Evolutionary conservation across 106 monocot genomes (phyloP), one percentile per base, ranked within the genome.

Genomic region (Allium fistulosum): DNA sequence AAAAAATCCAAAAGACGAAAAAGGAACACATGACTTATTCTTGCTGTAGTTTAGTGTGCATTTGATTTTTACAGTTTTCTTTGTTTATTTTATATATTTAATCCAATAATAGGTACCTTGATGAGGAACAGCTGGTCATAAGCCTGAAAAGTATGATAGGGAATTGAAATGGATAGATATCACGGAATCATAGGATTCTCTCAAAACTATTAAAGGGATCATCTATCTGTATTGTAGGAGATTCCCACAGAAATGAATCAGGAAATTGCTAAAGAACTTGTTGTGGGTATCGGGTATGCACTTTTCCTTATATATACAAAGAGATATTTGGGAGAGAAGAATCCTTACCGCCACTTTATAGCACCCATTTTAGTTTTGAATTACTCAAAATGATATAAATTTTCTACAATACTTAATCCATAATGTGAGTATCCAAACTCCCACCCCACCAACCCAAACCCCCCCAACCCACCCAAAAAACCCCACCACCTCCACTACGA

Each of bases 151-250:
- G 74, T 66, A 74, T 64, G 81, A 88, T 9, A 51, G 49, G 16
- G 85, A 88, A 9, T 58, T 96, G 73, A 86, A 80, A 75, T 96
- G 95, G 95, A 91, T 91, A 57, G 95, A 91, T 79, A 15, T 86
- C 46, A 67, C 68, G 77, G 95, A 96, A 84, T 84, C 83, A n/a
- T 96, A 91, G 95, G 74, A 68, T n/a, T 85, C 96, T 28, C 88
- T 96, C 50, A 80, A 78, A 86, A 53, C 80, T 96, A 60, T 61
- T 92, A 65, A 96, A 91, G 74, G 96, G 96, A 68, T 88, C 88
- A 22, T 88, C 91, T 48, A 75, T 96, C 12, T 86, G 82, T 67
- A 67, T 92, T 62, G 68, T 96, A 64, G 96, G 96, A 72, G 74
- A 92, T 55, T 84, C n/a, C 88, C 15, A 91, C 88, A 56, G 86